These are phyloP conservation scores for Podila epicladia DNA, from an alignment of 192 early-diverging fungal species.

Conservation along the genomic window DNA sequence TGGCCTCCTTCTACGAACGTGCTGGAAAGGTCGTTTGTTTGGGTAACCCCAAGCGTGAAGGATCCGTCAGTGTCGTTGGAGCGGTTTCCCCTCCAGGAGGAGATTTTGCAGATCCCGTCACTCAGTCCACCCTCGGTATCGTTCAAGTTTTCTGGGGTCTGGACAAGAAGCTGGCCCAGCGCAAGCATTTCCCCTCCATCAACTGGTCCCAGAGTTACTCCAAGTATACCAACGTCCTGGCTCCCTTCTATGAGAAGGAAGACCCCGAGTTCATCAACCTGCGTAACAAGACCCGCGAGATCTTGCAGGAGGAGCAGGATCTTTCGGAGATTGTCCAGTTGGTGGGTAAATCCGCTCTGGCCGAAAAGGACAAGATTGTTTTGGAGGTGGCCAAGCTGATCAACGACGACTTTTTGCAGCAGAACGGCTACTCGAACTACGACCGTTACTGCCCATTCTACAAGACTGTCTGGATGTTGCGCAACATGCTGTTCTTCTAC, in stretches of 20 bases:
- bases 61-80: conserved; percentile 97
- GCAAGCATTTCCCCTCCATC: conserved; percentile 99
- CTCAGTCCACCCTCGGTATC: conserved; percentile 95
- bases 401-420: conserved; percentile 99
- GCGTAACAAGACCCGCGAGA: conserved; percentile 96
- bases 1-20: conserved; percentile 99
- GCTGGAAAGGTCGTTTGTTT: conserved; percentile 98
- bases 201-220: conserved; percentile 99
- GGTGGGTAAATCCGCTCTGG: conserved; percentile 91
- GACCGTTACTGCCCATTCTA: conserved; percentile 99
- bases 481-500: conserved; percentile 98
- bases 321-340: conserved; percentile 99
- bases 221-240: conserved; percentile 98
- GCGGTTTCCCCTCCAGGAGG: conserved; percentile 99
- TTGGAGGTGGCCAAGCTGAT: conserved; percentile 97
- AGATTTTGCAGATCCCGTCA: conserved; percentile 99
- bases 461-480: conserved; percentile 98
- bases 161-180: conserved; percentile 99
- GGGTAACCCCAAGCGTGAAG: conserved; percentile 92
- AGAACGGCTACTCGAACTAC: conserved; percentile 99
- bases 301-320: conserved; percentile 98
- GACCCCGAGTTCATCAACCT: conserved; percentile 95
- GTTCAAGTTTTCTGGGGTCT: conserved; percentile 99
- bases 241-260: conserved; percentile 92
- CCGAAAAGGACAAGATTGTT: conserved; percentile 98